Evolutionary conservation across 2,329 filamentous ascomycete species (phyloP).

Genomic region (Monilinia fructigena): DNA sequence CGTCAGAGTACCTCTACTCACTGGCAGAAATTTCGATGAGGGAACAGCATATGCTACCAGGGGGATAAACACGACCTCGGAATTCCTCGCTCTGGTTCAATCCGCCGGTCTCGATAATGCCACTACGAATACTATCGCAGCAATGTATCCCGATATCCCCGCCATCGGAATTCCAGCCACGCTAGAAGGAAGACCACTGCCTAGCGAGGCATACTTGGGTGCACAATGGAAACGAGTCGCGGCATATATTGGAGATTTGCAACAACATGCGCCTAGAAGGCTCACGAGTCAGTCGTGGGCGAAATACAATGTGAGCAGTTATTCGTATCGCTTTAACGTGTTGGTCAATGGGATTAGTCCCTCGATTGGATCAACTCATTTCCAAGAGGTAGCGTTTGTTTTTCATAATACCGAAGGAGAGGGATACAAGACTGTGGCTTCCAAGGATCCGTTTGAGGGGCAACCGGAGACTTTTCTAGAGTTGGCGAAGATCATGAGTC

Average conservation of each 20-base stretch:
- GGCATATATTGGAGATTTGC: slow-evolving; percentile 54
- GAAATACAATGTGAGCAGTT: slow-evolving; percentile 49
- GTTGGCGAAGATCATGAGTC: slow-evolving; percentile 31
- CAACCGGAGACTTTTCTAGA: slow-evolving; percentile 26
- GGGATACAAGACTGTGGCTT: slow-evolving; percentile 30
- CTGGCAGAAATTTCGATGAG: slow-evolving; percentile 65
- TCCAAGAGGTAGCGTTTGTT: slow-evolving; percentile 46
- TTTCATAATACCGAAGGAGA: slow-evolving; percentile 39
- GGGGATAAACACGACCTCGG: slow-evolving; percentile 54
- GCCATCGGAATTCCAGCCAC: slow-evolving; percentile 48
- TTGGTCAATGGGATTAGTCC: slow-evolving; percentile 47
- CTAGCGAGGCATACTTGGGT: slow-evolving; percentile 17
- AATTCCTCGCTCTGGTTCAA: slow-evolving; percentile 43
- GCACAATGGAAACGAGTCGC: slow-evolving; percentile 34
- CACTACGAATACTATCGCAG: slow-evolving; percentile 9
- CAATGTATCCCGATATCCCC: slow-evolving; percentile 50
- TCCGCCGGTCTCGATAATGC: slow-evolving; percentile 5
- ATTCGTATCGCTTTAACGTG: slow-evolving; percentile 63
- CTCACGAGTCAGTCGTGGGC: slow-evolving; percentile 54
- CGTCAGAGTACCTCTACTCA: slow-evolving; percentile 61
- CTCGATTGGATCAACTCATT: slow-evolving; percentile 51
- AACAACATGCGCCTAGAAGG: slow-evolving; percentile 56
- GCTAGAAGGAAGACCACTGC: slow-evolving; percentile 25
- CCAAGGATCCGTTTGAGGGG: slow-evolving; percentile 28
- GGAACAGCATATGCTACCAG: slow-evolving; percentile 54